Conservation (phyloP, 2,329 filamentous ascomycete species). For the Apiospora kogelbergensis region DNA sequence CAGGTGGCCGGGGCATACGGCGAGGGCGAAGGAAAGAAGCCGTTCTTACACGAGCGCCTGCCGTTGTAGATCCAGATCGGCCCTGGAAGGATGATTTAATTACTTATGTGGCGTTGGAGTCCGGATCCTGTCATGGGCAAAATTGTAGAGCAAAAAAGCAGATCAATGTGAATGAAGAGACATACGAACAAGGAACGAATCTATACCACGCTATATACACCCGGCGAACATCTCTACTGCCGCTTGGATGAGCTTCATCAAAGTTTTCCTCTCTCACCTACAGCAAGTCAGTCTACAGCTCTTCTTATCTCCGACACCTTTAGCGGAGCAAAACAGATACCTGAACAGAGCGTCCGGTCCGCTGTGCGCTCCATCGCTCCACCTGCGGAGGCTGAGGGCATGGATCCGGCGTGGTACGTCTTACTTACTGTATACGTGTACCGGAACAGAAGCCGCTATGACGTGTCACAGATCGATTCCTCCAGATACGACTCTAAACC, state of each 20-base stretch:
- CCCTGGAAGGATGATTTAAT: background rate
- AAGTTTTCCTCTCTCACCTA: background rate
- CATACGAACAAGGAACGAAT: background rate
- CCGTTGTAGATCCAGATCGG: conserved; percentile 30
- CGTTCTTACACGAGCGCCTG: conserved; percentile 59
- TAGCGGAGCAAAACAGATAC: background rate
- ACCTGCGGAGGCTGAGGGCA: background rate
- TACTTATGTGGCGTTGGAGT: background rate
- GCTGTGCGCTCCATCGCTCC: background rate
- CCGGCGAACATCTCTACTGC: background rate
- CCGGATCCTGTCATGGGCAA: background rate
- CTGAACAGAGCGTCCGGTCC: background rate
- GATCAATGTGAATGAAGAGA: background rate
- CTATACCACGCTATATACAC: background rate
- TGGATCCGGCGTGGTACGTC: background rate
- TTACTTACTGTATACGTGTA: background rate
- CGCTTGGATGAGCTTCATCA: background rate
- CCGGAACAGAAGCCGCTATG: background rate
- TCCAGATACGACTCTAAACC: background rate
- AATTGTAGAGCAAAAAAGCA: background rate
- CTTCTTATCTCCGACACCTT: background rate
- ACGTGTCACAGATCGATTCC: background rate
- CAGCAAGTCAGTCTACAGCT: no score
- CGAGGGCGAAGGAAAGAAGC: conserved; percentile 58
- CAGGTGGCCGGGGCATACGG: conserved; percentile 80